Conservation (phyloP, 177 flowering plant species). For the Tripterygium wilfordii region DNA sequence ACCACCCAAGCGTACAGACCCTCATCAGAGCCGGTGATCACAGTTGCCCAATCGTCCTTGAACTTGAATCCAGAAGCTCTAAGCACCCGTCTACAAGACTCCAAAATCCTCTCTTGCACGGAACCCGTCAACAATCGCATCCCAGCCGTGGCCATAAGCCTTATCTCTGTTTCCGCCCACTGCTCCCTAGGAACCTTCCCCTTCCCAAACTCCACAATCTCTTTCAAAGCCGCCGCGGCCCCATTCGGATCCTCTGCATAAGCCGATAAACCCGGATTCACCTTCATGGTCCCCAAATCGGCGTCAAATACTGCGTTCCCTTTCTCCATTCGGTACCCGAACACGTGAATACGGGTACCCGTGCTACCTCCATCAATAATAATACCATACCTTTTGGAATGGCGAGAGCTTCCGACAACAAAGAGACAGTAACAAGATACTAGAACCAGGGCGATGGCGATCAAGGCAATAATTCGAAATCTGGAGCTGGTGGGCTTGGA, state of each 20-base stretch:
- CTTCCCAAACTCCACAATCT: slow-evolving; percentile 72
- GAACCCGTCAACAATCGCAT: slow-evolving; percentile 48
- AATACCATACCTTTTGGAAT: slow-evolving; percentile 31
- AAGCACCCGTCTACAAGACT: slow-evolving; percentile 54
- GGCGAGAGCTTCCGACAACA: slow-evolving; percentile 2
- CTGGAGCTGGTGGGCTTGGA: slow-evolving; percentile 8
- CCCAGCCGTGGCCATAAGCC: slow-evolving; percentile 97
- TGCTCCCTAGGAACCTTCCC: slow-evolving; percentile 43
- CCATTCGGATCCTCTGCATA: slow-evolving; percentile 46
- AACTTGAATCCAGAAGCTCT: slow-evolving; percentile 67
- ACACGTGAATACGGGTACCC: slow-evolving; percentile 81
- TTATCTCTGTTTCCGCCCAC: slow-evolving; percentile 73
- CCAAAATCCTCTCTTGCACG: slow-evolving; percentile 63
- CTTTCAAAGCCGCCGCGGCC: slow-evolving; percentile 54
- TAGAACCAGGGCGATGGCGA: slow-evolving; percentile 12
- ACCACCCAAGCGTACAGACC: slow-evolving; percentile 97
- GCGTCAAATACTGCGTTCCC: slow-evolving; percentile 42
- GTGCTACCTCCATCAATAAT: slow-evolving; percentile 94
- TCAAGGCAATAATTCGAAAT: slow-evolving; percentile 9
- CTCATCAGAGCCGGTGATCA: slow-evolving; percentile 88
- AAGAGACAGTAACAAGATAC: slow-evolving; percentile 23
- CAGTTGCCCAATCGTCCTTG: slow-evolving; percentile 78
- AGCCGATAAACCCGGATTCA: slow-evolving; percentile 85
- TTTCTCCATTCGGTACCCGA: slow-evolving; percentile 27
- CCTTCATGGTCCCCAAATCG: slow-evolving; percentile 38